These are phyloP conservation scores for Tetrapisispora nanseiensis DNA, from an alignment of 805 yeast genomes.

Conservation along the genomic window DNA sequence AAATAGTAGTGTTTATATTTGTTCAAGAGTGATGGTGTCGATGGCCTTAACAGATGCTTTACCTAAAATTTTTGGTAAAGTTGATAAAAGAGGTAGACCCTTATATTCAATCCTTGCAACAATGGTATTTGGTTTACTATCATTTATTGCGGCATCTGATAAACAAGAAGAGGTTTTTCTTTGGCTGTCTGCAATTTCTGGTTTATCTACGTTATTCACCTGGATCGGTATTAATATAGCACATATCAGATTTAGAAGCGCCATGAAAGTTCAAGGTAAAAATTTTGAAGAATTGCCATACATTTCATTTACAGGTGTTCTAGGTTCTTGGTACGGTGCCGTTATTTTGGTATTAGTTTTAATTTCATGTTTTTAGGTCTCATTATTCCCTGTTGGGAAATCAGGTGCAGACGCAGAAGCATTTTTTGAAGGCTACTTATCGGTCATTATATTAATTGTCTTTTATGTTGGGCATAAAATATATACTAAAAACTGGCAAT, in stretches of 20 bases:
- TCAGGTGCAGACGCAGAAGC: constrained; percentile 38
- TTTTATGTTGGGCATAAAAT: constrained; percentile 53
- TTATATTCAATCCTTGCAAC: constrained; percentile 51
- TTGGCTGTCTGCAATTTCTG: constrained; percentile 47
- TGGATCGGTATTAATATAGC: constrained; percentile 45
- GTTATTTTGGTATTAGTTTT: constrained; percentile 45
- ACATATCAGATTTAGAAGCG: constrained; percentile 47
- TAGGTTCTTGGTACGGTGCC: constrained; percentile 53
- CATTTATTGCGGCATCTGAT: constrained; percentile 43
- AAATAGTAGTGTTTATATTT: constrained; percentile 59
- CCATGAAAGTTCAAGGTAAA: constrained; percentile 47
- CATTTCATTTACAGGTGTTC: constrained; percentile 51
- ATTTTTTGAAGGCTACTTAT: constrained; percentile 59
- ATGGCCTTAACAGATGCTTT: constrained; percentile 58
- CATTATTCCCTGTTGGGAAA: constrained; percentile 57
- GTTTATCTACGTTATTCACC: constrained; percentile 42
- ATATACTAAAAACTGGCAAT: constrained; percentile 32
- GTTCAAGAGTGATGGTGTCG: constrained; percentile 59
- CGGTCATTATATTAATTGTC: constrained; percentile 52
- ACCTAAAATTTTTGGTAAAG: constrained; percentile 52
- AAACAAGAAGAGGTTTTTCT: constrained; percentile 41
- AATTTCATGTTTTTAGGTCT: constrained; percentile 69
- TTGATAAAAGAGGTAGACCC: constrained; percentile 75
- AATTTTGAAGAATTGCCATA: constrained; percentile 51
- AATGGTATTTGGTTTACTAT: constrained; percentile 45